Conservation (phyloP, 176 grass and related monocot genomes). For the Luzula sylvatica region DNA sequence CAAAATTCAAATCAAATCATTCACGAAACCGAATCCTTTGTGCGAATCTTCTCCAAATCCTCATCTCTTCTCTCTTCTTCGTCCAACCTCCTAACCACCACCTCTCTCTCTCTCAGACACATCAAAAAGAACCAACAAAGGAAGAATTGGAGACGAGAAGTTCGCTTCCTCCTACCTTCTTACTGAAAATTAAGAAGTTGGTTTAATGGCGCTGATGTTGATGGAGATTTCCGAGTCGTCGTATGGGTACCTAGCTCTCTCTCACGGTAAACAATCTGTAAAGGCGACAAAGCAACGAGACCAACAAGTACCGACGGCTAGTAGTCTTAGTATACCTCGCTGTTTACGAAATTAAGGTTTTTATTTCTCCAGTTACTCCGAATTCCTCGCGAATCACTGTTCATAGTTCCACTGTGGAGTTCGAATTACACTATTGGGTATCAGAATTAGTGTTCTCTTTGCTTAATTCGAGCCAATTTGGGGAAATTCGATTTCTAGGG, state of each 20-base stretch:
- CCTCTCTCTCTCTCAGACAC: not conserved
- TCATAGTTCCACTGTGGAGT: slow-evolving; percentile 5
- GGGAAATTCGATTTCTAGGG: not conserved
- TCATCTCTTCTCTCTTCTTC: slow-evolving; percentile 10
- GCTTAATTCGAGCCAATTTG: not conserved
- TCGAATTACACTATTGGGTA: not conserved
- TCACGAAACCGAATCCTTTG: too few relatives aligned
- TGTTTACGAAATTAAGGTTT: slow-evolving; percentile 12
- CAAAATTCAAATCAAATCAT: not conserved
- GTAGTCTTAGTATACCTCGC: not conserved
- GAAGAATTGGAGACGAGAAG: not conserved
- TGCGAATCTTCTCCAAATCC: slow-evolving; percentile 13
- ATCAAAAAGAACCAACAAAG: not conserved
- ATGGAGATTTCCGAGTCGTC: slow-evolving; percentile 14
- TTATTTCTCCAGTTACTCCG: not conserved
- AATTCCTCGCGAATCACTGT: slow-evolving; percentile 11
- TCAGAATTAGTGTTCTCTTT: not conserved
- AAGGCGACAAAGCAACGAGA: slow-evolving; percentile 8
- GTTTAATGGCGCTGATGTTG: slow-evolving; percentile 22
- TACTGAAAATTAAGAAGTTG: not conserved
- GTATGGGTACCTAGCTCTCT: slow-evolving; percentile 2
- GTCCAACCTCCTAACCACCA: not conserved
- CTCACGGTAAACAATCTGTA: slow-evolving; percentile 1
- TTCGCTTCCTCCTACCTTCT: not conserved
- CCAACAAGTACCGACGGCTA: not conserved